Conservation (phyloP, 1,284 basidiomycete species). For the Xanthoconium separans region DNA sequence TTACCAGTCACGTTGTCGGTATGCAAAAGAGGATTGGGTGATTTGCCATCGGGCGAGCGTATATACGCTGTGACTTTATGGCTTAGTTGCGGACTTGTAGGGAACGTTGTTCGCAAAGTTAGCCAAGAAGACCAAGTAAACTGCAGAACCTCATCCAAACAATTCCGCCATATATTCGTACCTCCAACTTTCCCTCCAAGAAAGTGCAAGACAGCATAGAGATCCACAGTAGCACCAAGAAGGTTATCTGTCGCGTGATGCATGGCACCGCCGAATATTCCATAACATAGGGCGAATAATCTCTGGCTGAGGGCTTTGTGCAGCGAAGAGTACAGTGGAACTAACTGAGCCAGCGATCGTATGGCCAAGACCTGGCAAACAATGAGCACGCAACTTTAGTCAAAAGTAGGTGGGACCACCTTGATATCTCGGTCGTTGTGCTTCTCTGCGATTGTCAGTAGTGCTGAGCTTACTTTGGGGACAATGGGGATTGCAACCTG, state of each 20-base stretch:
- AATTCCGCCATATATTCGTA: constrained; percentile 68
- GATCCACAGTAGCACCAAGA: constrained; percentile 48
- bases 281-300: constrained; percentile 52
- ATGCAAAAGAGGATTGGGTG: constrained; percentile 4
- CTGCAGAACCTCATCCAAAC: constrained; percentile 61
- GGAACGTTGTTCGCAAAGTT: constrained; percentile 59
- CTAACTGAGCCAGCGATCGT: constrained; percentile 51
- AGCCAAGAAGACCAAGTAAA: constrained; percentile 62
- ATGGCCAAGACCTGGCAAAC: constrained; percentile 49
- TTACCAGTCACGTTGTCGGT: constrained; percentile 30
- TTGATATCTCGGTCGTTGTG: constrained; percentile 50
- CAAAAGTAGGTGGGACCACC: constrained; percentile 13
- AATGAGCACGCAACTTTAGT: constrained; percentile 8
- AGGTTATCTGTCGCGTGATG: constrained; percentile 43
- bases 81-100: constrained; percentile 22
- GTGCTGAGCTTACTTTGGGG: constrained; percentile 61
- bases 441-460: constrained; percentile 57
- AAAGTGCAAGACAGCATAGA: constrained; percentile 61
- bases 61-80: constrained; percentile 10
- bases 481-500: constrained; percentile 70
- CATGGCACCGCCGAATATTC: constrained; percentile 54
- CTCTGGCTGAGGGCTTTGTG: constrained; percentile 52
- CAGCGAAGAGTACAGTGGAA: constrained; percentile 64
- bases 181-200: constrained; percentile 78
- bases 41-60: constrained; percentile 11